These are phyloP conservation scores for Grifola frondosa DNA, from an alignment of 1,284 basidiomycete species.

Conservation along the genomic window DNA sequence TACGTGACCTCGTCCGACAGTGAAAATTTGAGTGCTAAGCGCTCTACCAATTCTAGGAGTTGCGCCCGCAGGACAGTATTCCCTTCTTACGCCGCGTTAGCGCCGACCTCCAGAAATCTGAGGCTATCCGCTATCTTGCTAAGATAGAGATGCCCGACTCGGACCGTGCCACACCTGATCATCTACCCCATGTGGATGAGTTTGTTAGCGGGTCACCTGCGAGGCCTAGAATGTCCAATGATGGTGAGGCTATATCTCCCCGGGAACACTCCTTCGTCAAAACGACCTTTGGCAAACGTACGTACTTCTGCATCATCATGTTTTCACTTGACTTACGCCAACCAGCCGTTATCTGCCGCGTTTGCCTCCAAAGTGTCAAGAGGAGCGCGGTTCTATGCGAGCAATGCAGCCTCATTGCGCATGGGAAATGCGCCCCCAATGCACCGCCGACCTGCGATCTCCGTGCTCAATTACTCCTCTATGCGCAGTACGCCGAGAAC, in stretches of 20 bases:
- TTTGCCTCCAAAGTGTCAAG: conserved; percentile 81
- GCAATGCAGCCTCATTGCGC: conserved; percentile 87
- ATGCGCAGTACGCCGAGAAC: conserved; percentile 71
- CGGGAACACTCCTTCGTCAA: conserved; percentile 86
- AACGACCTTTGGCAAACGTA: conserved; percentile 90
- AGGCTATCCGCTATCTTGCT: conserved; percentile 52
- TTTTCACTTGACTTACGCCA: conserved; percentile 18
- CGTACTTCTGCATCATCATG: conserved; percentile 30
- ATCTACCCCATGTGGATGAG: conserved; percentile 22
- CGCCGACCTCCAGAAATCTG: conserved; percentile 75
- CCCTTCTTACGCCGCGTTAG: conserved; percentile 91
- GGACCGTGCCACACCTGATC: conserved; percentile 39
- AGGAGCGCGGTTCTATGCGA: conserved; percentile 88
- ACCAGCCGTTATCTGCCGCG: conserved; percentile 82
- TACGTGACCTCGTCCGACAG: conserved; percentile 31
- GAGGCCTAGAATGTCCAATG: conserved; percentile 38
- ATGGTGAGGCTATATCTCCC: conserved; percentile 49
- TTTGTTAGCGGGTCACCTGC: conserved; percentile 26
- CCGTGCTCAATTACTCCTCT: conserved; percentile 69
- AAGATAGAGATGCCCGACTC: conserved; percentile 52
- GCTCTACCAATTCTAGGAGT: conserved; percentile 46
- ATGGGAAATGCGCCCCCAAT: conserved; percentile 73
- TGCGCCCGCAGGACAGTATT: conserved; percentile 89
- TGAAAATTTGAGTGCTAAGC: not conserved
- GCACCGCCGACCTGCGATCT: conserved; percentile 84